phyloP scores from a whole-genome alignment of 352 stramenopile genomes.

The Globisporangium cederbergense region DNA sequence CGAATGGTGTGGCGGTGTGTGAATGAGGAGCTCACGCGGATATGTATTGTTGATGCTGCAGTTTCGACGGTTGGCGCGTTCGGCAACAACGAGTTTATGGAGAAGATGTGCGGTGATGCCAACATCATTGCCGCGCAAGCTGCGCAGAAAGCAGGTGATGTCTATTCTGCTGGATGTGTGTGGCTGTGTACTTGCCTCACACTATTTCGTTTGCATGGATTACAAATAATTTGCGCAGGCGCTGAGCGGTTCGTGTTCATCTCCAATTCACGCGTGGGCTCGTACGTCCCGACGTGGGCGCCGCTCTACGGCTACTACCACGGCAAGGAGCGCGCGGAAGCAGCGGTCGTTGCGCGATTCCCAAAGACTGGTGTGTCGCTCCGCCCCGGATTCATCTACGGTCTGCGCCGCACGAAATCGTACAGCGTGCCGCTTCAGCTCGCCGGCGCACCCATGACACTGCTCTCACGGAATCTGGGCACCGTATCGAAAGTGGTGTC shows the following conservation, averaged over 20 bases:
- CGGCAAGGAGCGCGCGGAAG: slow-evolving; percentile 85
- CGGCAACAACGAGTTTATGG: slow-evolving; percentile 86
- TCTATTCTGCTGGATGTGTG: background rate
- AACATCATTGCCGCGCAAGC: slow-evolving; percentile 76
- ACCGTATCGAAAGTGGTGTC: slow-evolving; percentile 51
- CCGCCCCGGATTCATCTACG: slow-evolving; percentile 90
- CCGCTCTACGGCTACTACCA: slow-evolving; percentile 89
- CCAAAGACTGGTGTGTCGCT: slow-evolving; percentile 76
- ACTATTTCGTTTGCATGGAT: background rate
- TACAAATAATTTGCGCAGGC: slow-evolving; percentile 18
- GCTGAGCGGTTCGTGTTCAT: slow-evolving; percentile 87
- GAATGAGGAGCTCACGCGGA: background rate
- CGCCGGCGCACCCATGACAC: slow-evolving; percentile 61
- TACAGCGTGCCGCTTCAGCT: slow-evolving; percentile 75
- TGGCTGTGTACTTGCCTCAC: background rate
- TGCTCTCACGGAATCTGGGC: slow-evolving; percentile 56
- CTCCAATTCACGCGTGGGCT: slow-evolving; percentile 89
- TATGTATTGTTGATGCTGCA: slow-evolving; percentile 10
- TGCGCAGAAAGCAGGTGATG: slow-evolving; percentile 56
- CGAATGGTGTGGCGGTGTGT: background rate
- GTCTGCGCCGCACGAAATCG: slow-evolving; percentile 61
- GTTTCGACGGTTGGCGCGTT: slow-evolving; percentile 89
- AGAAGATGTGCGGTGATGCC: slow-evolving; percentile 86
- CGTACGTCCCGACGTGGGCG: slow-evolving; percentile 61
- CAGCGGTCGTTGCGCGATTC: slow-evolving; percentile 66